Base-by-base conservation (phyloP, 345 rosid genomes). In the Trapa bicornis region DNA sequence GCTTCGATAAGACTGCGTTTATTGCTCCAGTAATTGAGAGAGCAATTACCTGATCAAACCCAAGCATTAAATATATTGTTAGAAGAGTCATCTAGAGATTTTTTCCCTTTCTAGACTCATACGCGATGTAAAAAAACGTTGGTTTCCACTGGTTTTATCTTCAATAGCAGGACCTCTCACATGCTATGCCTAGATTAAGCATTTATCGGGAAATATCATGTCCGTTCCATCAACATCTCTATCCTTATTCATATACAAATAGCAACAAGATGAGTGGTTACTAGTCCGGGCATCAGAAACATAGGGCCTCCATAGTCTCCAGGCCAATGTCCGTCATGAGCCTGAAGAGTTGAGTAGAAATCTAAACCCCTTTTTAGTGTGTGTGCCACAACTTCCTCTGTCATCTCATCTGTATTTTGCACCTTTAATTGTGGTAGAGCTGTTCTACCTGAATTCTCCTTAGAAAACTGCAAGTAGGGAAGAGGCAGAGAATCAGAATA, bases 301-400 rank as follows among this genome's bases (percentile, higher is more conserved):
- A 91, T 87, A 60, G 99, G 97, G 70, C 99, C 99, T 37, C 96
- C 97, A 79, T 94, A 94, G 78, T 94, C 99, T n/a, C 99, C 97
- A 0, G 96, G 89, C 99, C 99, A 94, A 71, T 94, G 97, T 41
- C 96, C 99, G 61, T 94, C 99, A 54, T 83, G 80, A 2, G 95
- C 96, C 78, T 91, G 97, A 36, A 91, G 71, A 45, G 84, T 78
- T 58, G 99, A 88, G 79, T 87, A 78, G 76, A 80, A 89, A 75
- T 73, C 78, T 72, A 94, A 10, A 67, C 87, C 95, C 77, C 92
- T 91, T 77, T 79, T 82, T 65, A 94, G 77, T 4, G 91, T 80
- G 62, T 32, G 67, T 2, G 76, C 79, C 67, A 94, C 91, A 57
- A 72, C 80, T 74, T 81, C 85, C 64, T 86, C 91, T 0, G 95